Percentiles rank a stretch among this genome's conserved stretches.
These are phyloP conservation scores for Paracoccidioides brasiliensis DNA, from an alignment of 2,329 filamentous ascomycete species.

Conservation along the genomic window DNA sequence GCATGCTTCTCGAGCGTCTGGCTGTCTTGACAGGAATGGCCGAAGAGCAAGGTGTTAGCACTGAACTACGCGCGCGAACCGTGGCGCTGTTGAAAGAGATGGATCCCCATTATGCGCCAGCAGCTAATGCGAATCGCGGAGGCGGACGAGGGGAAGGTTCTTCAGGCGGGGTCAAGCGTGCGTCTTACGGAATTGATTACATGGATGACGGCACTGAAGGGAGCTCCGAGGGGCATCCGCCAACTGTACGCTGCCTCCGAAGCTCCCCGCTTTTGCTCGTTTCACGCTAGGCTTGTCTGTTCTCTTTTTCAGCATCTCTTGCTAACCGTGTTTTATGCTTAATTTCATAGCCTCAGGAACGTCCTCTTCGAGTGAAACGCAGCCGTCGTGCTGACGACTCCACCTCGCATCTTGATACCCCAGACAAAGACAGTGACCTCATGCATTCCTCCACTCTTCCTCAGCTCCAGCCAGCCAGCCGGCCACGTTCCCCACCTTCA, in stretches of 20 bases:
- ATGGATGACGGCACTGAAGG: constrained; percentile 33
- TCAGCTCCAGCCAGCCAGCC: constrained; percentile 13
- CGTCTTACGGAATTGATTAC: constrained; percentile 15
- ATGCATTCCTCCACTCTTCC: constrained; percentile 17
- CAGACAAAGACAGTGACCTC: not conserved
- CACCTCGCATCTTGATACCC: constrained; percentile 9
- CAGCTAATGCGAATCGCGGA: not conserved
- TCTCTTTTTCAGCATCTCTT: not conserved
- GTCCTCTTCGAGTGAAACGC: constrained; percentile 33
- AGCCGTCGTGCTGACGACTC: constrained; percentile 26
- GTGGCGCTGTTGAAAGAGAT: constrained; percentile 22
- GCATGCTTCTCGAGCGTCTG: constrained; percentile 31
- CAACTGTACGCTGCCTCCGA: constrained; percentile 23
- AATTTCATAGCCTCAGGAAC: constrained; percentile 30
- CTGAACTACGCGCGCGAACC: constrained; percentile 26
- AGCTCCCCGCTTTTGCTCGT: constrained; percentile 1
- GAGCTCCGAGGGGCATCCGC: constrained; percentile 32
- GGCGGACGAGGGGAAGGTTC: constrained; percentile 3
- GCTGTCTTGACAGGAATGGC: constrained; percentile 30
- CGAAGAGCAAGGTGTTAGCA: constrained; percentile 15
- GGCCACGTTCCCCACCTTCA: constrained; percentile 23
- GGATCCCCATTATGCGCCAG: constrained; percentile 1
- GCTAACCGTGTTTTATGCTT: not conserved
- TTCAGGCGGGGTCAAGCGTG: constrained; percentile 2
- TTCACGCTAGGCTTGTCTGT: not conserved